phyloP scores from a whole-genome alignment of 75 land plant species.

The Azolla pinnata region DNA sequence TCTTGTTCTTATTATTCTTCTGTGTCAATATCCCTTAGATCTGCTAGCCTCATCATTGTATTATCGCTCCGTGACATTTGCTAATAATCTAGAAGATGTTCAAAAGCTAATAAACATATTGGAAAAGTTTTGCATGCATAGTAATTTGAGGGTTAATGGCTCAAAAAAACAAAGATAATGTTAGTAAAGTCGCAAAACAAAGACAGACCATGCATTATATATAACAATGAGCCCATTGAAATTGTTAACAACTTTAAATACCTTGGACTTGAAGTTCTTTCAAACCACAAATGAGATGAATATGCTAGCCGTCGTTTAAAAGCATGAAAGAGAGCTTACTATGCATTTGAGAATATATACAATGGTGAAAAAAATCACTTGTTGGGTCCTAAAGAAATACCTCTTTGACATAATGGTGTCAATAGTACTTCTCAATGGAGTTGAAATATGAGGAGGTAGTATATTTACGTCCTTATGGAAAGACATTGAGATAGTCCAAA shows the following conservation, averaged over 20 bases:
- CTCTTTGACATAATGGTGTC: background rate
- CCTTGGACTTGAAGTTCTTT: background rate
- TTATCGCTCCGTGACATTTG: background rate
- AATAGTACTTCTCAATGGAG: background rate
- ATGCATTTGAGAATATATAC: background rate
- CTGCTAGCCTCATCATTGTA: too few relatives aligned
- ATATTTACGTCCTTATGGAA: background rate
- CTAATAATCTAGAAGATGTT: background rate
- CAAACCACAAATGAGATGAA: background rate
- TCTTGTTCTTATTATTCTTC: too few relatives aligned
- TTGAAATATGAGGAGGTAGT: background rate
- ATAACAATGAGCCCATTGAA: background rate
- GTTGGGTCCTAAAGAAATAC: background rate
- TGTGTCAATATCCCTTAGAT: too few relatives aligned
- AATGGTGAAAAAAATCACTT: background rate
- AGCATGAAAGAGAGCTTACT: background rate
- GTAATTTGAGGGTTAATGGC: background rate
- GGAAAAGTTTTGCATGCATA: background rate
- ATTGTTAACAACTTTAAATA: background rate
- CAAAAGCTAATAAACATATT: background rate
- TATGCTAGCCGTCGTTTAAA: background rate
- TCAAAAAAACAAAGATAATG: constrained; percentile 1
- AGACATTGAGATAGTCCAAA: background rate
- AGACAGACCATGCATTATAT: background rate
- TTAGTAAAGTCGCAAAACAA: background rate